Base-by-base conservation (phyloP, 352 stramenopile species). In the Pythium vanterpoolii region DNA sequence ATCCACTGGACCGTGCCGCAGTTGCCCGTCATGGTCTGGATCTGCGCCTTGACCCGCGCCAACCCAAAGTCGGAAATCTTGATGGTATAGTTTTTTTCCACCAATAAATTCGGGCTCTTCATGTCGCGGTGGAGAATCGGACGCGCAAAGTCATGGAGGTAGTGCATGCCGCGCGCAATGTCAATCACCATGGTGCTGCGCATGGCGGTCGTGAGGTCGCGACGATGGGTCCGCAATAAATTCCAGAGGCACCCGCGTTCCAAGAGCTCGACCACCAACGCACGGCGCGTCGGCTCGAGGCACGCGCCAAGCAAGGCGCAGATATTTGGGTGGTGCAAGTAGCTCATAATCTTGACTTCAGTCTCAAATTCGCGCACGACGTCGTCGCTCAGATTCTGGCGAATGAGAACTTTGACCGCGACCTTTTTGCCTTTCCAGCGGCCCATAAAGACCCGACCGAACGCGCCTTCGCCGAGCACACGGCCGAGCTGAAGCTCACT, bases 241-340 rank as follows among this genome's bases (percentile, higher is more conserved):
- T 89, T 83, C 91, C 93, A 99, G 2, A 99, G 78, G 2, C 89
- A 98, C 23, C 95, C 95, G 39, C 95, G 86, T 30, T 89, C 80
- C 16, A 97, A 84, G 6, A 98, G 79, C 66, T 99, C 96, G 5
- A 97, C 97, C n/a, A 99, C 81, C 14, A 99, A 95, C n/a, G 93
- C 93, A 33, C 96, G 83, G 68, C 93, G 97, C 19, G 86, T 83
- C 13, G 95, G 90, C 48, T 93, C 71, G 27, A 98, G 75, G 74
- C 95, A 98, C 44, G 96, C 96, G 27, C 96, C 96, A 38, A 99
- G 90, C 58, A 98, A 91, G 31, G 97, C 83, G 67, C 96, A 98
- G 56, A 99, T 97, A 76, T 98, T 99, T 5, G 96, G 96, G 78
- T 99, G 97, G 48, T 86, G 69, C 56, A 99, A 83, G 38, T 86